Conservation (phyloP, 1,284 basidiomycete genomes). For the Tylopilus sp. region DNA sequence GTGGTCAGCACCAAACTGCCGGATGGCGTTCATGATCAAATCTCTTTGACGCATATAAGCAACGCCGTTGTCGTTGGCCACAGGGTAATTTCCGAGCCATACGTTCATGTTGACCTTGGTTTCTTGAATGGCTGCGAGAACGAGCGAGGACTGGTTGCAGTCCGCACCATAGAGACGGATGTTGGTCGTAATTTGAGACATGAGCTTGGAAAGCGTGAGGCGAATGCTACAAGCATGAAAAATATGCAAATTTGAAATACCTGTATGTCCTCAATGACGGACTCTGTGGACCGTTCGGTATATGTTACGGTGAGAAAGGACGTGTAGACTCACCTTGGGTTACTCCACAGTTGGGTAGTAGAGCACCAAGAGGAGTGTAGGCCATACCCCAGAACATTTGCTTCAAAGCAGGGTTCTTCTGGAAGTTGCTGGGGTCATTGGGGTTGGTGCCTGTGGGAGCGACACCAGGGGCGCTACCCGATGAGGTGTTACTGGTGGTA, state of each 20-base stretch:
- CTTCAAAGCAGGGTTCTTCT: conserved; percentile 55
- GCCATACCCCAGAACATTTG: conserved; percentile 70
- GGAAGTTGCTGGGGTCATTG: conserved; percentile 61
- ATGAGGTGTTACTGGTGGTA: not conserved
- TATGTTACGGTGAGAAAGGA: not conserved
- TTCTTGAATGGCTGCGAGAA: conserved; percentile 76
- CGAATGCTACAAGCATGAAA: not conserved
- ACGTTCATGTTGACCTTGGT: conserved; percentile 87
- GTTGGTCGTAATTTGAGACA: conserved; percentile 55
- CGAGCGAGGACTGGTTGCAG: conserved; percentile 54
- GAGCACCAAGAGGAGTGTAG: conserved; percentile 61
- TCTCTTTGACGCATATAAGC: conserved; percentile 73
- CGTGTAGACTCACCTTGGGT: conserved; percentile 37
- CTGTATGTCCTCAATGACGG: conserved; percentile 52
- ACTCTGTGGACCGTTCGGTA: conserved; percentile 20
- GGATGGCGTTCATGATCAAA: conserved; percentile 60
- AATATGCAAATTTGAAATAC: conserved; percentile 20
- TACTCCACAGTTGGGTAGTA: conserved; percentile 48
- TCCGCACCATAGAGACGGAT: conserved; percentile 57
- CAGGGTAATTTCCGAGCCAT: conserved; percentile 77
- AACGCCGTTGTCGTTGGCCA: conserved; percentile 55
- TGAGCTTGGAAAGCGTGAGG: conserved; percentile 36
- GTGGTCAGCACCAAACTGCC: conserved; percentile 74
- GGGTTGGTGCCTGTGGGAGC: conserved; percentile 42
- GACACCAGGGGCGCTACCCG: not conserved